A percentile compares a stretch with the other conserved stretches of the same genome.
phyloP scores from a whole-genome alignment of 1,284 basidiomycete species.

The Cerrena zonata region DNA sequence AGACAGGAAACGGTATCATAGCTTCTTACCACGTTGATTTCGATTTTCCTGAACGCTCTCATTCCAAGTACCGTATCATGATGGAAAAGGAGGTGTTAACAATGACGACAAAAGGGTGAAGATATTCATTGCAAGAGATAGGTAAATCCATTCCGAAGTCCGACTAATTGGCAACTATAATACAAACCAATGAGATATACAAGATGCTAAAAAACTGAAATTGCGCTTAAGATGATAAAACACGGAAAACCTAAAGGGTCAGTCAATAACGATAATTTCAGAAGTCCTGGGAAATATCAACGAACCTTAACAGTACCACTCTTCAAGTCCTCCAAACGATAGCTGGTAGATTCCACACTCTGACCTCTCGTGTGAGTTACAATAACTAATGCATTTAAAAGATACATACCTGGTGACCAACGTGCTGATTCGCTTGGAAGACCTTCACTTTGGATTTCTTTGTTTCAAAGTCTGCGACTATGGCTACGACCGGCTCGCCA shows the following conservation, averaged over 20 bases:
- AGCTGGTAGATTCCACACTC: conserved; percentile 76
- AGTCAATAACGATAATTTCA: neutral
- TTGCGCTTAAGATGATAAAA: neutral
- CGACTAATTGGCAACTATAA: too few relatives aligned
- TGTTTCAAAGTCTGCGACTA: conserved; percentile 76
- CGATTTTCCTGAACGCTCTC: too few relatives aligned
- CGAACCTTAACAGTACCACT: conserved; percentile 71
- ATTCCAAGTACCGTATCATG: too few relatives aligned
- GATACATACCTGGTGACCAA: conserved; percentile 71
- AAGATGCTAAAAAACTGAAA: too few relatives aligned
- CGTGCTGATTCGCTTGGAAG: conserved; percentile 76
- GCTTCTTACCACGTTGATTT: too few relatives aligned
- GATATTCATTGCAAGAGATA: too few relatives aligned
- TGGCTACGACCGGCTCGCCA: conserved; percentile 61
- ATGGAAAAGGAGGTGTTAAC: too few relatives aligned
- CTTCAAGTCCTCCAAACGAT: conserved; percentile 85
- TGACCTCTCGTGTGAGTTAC: conserved; percentile 28
- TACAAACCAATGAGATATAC: too few relatives aligned
- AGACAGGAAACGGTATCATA: too few relatives aligned
- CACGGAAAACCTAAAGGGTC: neutral
- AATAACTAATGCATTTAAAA: conserved; percentile 26
- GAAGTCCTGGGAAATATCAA: neutral
- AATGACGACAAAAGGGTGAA: too few relatives aligned
- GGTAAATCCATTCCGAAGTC: too few relatives aligned
- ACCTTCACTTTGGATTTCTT: conserved; percentile 83